Conservation (phyloP, 768 basidiomycete genomes). For the Hericium coralloides region DNA sequence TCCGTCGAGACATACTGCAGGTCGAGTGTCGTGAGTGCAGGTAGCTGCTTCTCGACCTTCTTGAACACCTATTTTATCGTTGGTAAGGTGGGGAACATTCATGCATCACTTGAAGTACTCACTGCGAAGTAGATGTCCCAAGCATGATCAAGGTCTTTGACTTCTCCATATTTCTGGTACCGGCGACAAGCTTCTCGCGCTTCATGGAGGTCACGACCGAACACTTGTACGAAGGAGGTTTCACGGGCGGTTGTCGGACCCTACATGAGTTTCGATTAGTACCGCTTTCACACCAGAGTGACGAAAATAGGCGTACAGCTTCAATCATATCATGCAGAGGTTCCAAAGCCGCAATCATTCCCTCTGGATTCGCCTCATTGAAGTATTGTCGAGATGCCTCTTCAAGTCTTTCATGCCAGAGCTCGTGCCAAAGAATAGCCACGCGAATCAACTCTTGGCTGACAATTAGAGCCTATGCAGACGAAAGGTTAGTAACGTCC, state of each 20-base stretch:
- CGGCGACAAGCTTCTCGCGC: conserved; percentile 87
- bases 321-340: conserved; percentile 92
- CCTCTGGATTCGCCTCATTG: conserved; percentile 93
- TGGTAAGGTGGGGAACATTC: no score
- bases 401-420: conserved; percentile 98
- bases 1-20: conserved; percentile 96
- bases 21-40: conserved; percentile 81
- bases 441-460: conserved; percentile 94
- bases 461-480: conserved; percentile 68
- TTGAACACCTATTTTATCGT: conserved; percentile 68
- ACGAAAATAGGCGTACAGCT: conserved; percentile 38
- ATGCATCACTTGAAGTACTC: conserved; percentile 18
- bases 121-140: conserved; percentile 99
- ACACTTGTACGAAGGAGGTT: conserved; percentile 89
- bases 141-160: conserved; percentile 86
- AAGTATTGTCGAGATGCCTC: conserved; percentile 96
- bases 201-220: conserved; percentile 85
- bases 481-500: conserved; percentile 2
- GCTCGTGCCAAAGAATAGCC: conserved; percentile 97
- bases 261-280: conserved; percentile 28
- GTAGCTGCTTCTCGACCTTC: conserved; percentile 90
- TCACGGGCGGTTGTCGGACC: conserved; percentile 93
- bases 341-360: conserved; percentile 90
- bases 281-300: neutral
- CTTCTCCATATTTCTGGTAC: conserved; percentile 80